phyloP scores from a whole-genome alignment of 768 basidiomycete genomes.

The Lactarius deliciosus region DNA sequence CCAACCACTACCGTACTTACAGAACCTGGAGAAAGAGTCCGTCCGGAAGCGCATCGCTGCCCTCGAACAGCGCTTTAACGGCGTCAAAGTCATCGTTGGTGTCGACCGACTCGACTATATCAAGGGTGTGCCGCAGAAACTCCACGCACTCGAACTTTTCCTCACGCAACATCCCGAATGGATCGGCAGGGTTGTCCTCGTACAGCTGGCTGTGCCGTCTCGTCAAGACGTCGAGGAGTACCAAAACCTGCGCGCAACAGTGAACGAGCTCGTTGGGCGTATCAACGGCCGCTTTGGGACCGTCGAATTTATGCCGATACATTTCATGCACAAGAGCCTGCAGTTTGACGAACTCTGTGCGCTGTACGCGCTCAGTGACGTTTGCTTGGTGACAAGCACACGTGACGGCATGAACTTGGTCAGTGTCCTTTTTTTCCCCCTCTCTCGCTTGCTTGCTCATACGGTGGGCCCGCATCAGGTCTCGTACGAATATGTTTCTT shows the following conservation, averaged over 20 bases:
- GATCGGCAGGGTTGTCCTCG: conserved; percentile 98
- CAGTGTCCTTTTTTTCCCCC: conserved; percentile 39
- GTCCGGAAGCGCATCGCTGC: conserved; percentile 80
- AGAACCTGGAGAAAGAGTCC: conserved; percentile 77
- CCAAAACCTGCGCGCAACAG: conserved; percentile 91
- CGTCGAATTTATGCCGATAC: conserved; percentile 99
- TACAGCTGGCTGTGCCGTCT: conserved; percentile 96
- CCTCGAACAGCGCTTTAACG: conserved; percentile 87
- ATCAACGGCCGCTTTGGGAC: conserved; percentile 99
- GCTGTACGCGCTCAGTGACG: conserved; percentile 95
- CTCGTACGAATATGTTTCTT: conserved; percentile 97
- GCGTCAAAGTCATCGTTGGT: conserved; percentile 96
- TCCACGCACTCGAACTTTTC: conserved; percentile 96
- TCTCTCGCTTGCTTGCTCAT: conserved; percentile 26
- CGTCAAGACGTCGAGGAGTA: conserved; percentile 99
- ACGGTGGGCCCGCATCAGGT: conserved; percentile 51
- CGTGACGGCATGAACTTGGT: conserved; percentile 99
- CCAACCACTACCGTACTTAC: conserved; percentile 19
- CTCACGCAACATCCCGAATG: conserved; percentile 97
- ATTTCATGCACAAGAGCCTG: conserved; percentile 97
- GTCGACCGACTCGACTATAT: conserved; percentile 99
- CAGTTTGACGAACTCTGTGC: conserved; percentile 94
- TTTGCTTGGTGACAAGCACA: conserved; percentile 92
- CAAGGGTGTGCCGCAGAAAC: conserved; percentile 98
- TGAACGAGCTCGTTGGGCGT: conserved; percentile 96